Conservation (phyloP, 2,329 filamentous ascomycete genomes). For the Microsporum ferrugineum region DNA sequence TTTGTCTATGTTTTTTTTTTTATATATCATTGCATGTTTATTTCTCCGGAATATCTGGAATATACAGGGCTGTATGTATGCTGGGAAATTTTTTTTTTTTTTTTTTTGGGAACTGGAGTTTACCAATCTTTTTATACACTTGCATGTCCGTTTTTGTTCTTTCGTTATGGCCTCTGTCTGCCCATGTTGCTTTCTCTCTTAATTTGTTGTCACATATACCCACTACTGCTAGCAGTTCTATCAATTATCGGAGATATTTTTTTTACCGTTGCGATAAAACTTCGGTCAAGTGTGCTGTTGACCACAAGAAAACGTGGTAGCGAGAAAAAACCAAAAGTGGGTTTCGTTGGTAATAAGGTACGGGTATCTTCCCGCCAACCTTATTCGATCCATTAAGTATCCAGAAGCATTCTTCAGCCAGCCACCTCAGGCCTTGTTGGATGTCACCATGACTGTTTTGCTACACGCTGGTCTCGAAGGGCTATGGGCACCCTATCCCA, state of each 20-base stretch:
- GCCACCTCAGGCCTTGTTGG: not conserved
- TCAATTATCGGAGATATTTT: not conserved
- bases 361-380: not conserved
- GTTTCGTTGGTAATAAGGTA: not conserved
- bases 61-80: slow-evolving; percentile 2
- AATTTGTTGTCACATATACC: not conserved
- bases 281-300: not conserved
- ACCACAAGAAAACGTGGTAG: not conserved
- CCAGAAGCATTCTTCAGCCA: not conserved
- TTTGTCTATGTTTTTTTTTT: not conserved
- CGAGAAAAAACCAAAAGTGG: not conserved
- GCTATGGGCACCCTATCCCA: slow-evolving; percentile 14
- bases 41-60: not conserved
- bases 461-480: not conserved
- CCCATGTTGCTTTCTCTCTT: not conserved
- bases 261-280: not conserved
- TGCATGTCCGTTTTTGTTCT: not conserved
- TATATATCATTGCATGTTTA: not conserved
- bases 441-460: not conserved
- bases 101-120: slow-evolving; percentile 1
- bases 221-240: not conserved
- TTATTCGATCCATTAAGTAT: not conserved
- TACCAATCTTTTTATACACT: not conserved
- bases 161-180: not conserved
- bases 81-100: not conserved